Conservation (phyloP, 352 stramenopile species). For the Aphanomyces invadans region DNA sequence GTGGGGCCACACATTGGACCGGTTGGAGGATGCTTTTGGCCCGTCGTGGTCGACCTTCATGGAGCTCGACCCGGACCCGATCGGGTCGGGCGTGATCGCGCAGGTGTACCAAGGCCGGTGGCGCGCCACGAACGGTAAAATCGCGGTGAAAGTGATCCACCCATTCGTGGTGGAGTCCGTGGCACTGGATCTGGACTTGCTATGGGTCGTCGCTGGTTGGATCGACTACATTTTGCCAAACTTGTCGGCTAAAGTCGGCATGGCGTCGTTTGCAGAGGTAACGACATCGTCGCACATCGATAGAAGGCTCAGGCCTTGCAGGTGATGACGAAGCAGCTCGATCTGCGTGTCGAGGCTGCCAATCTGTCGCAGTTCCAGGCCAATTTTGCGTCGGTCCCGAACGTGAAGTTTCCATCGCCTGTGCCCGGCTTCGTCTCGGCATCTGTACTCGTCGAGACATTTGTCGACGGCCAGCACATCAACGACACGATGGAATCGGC, state of each 20-base stretch:
- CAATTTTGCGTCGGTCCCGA: slow-evolving; percentile 53
- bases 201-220: slow-evolving; percentile 61
- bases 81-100: slow-evolving; percentile 91
- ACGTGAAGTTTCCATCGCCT: slow-evolving; percentile 68
- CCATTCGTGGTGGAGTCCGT: slow-evolving; percentile 83
- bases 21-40: slow-evolving; percentile 79
- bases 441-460: slow-evolving; percentile 88
- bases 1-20: slow-evolving; percentile 78
- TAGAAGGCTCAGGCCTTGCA: slow-evolving; percentile 23
- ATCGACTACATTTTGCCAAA: slow-evolving; percentile 30
- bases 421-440: slow-evolving; percentile 64
- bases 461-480: slow-evolving; percentile 74
- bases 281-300: not conserved
- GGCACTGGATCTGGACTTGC: slow-evolving; percentile 80
- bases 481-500: slow-evolving; percentile 36
- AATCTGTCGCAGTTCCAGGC: slow-evolving; percentile 79
- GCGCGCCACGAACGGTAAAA: slow-evolving; percentile 39
- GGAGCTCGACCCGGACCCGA: slow-evolving; percentile 48
- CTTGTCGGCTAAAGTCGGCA: slow-evolving; percentile 27
- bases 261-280: slow-evolving; percentile 67
- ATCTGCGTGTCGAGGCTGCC: slow-evolving; percentile 83
- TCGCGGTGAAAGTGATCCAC: slow-evolving; percentile 92
- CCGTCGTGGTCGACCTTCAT: slow-evolving; percentile 59
- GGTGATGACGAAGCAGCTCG: slow-evolving; percentile 86
- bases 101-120: slow-evolving; percentile 90